Evolutionary conservation across 2,329 filamentous ascomycete genomes (phyloP).

Genomic region (Xylaria sp.): DNA sequence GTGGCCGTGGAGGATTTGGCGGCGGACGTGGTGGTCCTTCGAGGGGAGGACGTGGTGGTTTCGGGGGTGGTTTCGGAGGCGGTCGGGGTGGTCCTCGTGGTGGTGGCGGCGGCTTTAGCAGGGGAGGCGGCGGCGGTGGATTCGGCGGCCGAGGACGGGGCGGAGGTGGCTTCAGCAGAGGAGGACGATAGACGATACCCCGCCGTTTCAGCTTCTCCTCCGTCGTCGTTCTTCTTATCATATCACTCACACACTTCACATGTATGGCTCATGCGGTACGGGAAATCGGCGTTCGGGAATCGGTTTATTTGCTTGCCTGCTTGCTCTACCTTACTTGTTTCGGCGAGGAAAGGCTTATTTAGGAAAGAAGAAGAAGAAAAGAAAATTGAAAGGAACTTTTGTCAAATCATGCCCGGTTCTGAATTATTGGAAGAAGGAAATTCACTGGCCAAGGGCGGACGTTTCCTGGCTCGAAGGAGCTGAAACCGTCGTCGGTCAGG

Average conservation of each 20-base stretch:
- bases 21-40: constrained; percentile 11
- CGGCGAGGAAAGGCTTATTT: constrained; percentile 11
- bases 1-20: constrained; percentile 61
- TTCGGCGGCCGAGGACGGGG: constrained; percentile 36
- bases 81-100: constrained; percentile 28
- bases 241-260: constrained; percentile 28
- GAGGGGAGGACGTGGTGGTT: constrained; percentile 45
- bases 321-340: constrained; percentile 12
- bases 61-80: constrained; percentile 39
- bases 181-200: constrained; percentile 31
- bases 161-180: constrained; percentile 45
- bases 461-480: background rate
- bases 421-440: too few relatives aligned
- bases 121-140: constrained; percentile 45
- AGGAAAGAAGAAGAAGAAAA: constrained; percentile 4
- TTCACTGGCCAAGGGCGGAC: too few relatives aligned
- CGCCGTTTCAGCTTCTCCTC: constrained; percentile 10
- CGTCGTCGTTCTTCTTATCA: constrained; percentile 22
- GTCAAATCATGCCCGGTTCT: background rate
- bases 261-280: constrained; percentile 41
- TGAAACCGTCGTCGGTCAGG: background rate
- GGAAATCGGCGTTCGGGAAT: constrained; percentile 45
- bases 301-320: constrained; percentile 21
- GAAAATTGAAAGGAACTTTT: constrained; percentile 16
- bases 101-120: constrained; percentile 43